These are phyloP conservation scores for Vaccinium darrowii DNA, from an alignment of 148 eudicot genomes.

Conservation along the genomic window DNA sequence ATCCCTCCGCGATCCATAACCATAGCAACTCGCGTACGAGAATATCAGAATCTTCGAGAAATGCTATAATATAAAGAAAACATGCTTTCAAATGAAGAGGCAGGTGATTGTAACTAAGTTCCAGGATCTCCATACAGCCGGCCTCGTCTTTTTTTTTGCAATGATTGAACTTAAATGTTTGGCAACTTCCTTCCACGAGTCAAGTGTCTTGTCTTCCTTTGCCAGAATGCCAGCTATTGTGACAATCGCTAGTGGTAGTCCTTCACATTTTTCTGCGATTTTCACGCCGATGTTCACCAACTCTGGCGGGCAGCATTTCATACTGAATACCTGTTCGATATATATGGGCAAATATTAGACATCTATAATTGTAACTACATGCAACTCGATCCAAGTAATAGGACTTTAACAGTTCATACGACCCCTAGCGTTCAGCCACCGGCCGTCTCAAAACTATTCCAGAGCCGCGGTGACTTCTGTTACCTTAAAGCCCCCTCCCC, in stretches of 20 bases:
- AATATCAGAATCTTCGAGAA: not conserved
- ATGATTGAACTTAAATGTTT: constrained; percentile 25
- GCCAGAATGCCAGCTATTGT: constrained; percentile 26
- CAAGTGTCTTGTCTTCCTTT: constrained; percentile 10
- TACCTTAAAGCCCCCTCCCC: too few species aligned
- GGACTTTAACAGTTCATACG: too few species aligned
- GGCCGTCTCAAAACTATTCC: too few species aligned
- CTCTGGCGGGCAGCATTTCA: constrained; percentile 28
- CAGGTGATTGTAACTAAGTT: not conserved
- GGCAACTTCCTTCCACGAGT: constrained; percentile 22
- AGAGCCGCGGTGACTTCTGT: too few species aligned
- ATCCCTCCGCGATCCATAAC: constrained; percentile 54
- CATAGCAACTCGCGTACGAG: constrained; percentile 16
- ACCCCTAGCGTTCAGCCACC: too few species aligned
- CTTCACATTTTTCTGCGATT: constrained; percentile 28
- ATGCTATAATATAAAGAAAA: not conserved
- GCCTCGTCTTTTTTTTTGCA: not conserved
- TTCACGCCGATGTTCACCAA: constrained; percentile 19
- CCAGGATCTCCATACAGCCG: not conserved
- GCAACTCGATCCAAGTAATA: too few species aligned
- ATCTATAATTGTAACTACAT: not conserved
- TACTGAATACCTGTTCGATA: constrained; percentile 11
- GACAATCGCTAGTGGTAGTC: constrained; percentile 48
- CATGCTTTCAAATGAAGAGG: not conserved
- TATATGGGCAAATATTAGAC: not conserved